Evolutionary conservation across 2,329 filamentous ascomycete genomes (phyloP).

Genomic region (Knoxdaviesia proteae): DNA sequence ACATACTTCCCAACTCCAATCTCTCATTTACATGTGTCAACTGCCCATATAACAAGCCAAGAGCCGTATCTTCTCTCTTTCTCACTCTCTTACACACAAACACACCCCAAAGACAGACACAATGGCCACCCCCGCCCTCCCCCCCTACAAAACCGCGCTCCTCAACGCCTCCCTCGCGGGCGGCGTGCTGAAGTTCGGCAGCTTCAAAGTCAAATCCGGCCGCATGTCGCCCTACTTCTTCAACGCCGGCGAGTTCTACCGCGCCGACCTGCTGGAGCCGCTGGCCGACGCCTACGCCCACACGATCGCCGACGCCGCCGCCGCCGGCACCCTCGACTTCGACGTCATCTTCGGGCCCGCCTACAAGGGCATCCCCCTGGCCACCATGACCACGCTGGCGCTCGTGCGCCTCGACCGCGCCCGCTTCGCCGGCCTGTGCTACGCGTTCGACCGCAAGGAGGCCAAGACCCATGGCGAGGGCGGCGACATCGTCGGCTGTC

Average conservation of each 20-base stretch:
- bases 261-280: conserved; percentile 52
- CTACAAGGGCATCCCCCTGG: conserved; percentile 94
- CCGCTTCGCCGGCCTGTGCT: conserved; percentile 50
- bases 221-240: conserved; percentile 92
- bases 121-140: conserved; percentile 23
- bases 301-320: conserved; percentile 29
- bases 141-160: conserved; percentile 52
- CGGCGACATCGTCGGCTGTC: conserved; percentile 74
- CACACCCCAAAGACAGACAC: conserved; percentile 5
- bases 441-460: conserved; percentile 91
- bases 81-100: neutral
- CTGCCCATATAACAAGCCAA: neutral
- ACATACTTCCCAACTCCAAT: neutral
- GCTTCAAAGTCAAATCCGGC: conserved; percentile 80
- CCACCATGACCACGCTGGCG: conserved; percentile 54
- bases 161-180: conserved; percentile 46
- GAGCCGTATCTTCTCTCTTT: neutral
- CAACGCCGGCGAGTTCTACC: conserved; percentile 84
- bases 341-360: conserved; percentile 86
- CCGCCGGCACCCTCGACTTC: conserved; percentile 28
- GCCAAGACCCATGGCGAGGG: conserved; percentile 92
- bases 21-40: neutral
- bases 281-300: conserved; percentile 66
- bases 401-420: conserved; percentile 47
- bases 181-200: conserved; percentile 59